phyloP scores from a whole-genome alignment of 495 filamentous ascomycete species.

The Aspergillus hancockii region DNA sequence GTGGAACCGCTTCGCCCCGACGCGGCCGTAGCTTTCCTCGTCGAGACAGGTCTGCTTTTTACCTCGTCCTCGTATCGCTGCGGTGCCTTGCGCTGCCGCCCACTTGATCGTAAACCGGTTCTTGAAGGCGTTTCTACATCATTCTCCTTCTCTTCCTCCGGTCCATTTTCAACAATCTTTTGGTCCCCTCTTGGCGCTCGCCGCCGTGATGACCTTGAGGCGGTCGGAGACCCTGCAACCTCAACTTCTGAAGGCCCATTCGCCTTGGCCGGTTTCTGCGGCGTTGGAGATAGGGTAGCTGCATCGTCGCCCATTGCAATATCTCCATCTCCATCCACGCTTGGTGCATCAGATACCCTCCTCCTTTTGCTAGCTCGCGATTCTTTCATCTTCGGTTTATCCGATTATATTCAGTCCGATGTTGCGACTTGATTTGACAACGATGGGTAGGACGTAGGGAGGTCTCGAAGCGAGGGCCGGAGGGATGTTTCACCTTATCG shows the following conservation, averaged over 20 bases:
- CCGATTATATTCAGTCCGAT: not conserved
- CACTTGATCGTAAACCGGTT: constrained; percentile 37
- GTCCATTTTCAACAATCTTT: constrained; percentile 6
- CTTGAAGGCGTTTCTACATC: constrained; percentile 25
- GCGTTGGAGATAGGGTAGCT: constrained; percentile 16
- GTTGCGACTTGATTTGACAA: not conserved
- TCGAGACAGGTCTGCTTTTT: constrained; percentile 23
- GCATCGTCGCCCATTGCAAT: constrained; percentile 29
- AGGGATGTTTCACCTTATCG: not conserved
- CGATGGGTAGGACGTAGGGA: not conserved
- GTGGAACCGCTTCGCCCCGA: constrained; percentile 25
- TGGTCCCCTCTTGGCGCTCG: constrained; percentile 25
- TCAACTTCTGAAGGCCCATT: constrained; percentile 7
- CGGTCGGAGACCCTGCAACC: constrained; percentile 17
- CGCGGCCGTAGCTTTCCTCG: constrained; percentile 25
- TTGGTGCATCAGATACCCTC: constrained; percentile 33
- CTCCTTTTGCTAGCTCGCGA: constrained; percentile 44
- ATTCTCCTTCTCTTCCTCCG: constrained; percentile 6
- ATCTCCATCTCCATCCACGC: constrained; percentile 39
- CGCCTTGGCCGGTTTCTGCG: constrained; percentile 12
- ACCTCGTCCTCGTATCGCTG: constrained; percentile 37
- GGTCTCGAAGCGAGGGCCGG: not conserved
- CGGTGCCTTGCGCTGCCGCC: constrained; percentile 43
- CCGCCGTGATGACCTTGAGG: constrained; percentile 22
- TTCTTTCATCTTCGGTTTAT: constrained; percentile 34